These are phyloP conservation scores for Suillus subaureus DNA, from an alignment of 768 basidiomycete genomes.

Conservation along the genomic window DNA sequence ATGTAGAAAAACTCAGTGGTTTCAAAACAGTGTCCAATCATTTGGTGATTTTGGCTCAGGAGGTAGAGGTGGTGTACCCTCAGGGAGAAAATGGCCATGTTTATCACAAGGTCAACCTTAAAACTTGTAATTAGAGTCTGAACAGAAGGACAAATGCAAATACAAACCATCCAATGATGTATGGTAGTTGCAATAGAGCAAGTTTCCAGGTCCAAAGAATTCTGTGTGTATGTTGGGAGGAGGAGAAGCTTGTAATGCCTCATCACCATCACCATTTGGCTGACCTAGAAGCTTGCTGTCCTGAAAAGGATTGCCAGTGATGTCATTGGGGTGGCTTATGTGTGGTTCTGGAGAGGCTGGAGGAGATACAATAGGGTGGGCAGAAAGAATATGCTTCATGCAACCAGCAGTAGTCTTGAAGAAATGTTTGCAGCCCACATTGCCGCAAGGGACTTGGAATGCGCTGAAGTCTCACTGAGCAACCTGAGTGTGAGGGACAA, in stretches of 20 bases:
- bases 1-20: conserved; percentile 29
- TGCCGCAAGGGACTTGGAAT: conserved; percentile 1
- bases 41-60: conserved; percentile 12
- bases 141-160: conserved; percentile 5
- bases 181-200: conserved; percentile 11
- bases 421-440: not conserved
- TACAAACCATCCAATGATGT: conserved; percentile 5
- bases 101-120: conserved; percentile 14
- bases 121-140: not conserved
- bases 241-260: not conserved
- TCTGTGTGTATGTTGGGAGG: not conserved
- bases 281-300: not conserved
- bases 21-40: conserved; percentile 30
- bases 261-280: not conserved
- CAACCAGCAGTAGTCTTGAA: conserved; percentile 3
- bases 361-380: conserved; percentile 3
- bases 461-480: not conserved
- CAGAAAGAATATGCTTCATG: not conserved
- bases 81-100: conserved; percentile 9
- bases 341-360: not conserved
- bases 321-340: not conserved
- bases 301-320: not conserved
- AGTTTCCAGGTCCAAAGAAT: conserved; percentile 10
- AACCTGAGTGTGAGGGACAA: not conserved
- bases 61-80: not conserved